These are phyloP conservation scores for Botrytis aclada DNA, from an alignment of 2,329 filamentous ascomycete genomes.

Conservation along the genomic window DNA sequence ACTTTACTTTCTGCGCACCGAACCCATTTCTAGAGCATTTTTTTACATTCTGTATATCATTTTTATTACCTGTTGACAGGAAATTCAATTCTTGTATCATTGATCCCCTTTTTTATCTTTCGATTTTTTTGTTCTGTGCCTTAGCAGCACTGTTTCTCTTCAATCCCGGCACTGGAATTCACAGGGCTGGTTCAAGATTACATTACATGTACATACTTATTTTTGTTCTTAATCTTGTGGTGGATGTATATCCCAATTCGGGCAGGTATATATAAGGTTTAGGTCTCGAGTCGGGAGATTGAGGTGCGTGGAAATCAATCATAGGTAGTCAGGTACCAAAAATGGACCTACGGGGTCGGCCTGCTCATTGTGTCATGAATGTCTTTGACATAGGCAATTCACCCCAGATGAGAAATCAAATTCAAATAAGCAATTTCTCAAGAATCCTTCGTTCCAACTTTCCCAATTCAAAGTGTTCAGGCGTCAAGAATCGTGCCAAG, in stretches of 20 bases:
- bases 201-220: conserved; percentile 14
- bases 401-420: conserved; percentile 7
- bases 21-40: not conserved
- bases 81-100: conserved; percentile 16
- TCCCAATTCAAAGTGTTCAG: not conserved
- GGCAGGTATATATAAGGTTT: conserved; percentile 15
- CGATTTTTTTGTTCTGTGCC: not conserved
- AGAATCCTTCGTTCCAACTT: conserved; percentile 4
- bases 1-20: conserved; percentile 4
- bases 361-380: conserved; percentile 3
- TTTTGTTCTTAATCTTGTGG: conserved; percentile 12
- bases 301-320: not conserved
- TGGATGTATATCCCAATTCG: conserved; percentile 1
- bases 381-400: not conserved
- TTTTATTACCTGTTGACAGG: conserved; percentile 14
- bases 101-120: not conserved
- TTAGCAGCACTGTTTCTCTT: not conserved
- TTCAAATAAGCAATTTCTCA: conserved; percentile 16
- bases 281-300: conserved; percentile 2
- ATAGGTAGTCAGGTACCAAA: not conserved
- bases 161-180: conserved; percentile 1
- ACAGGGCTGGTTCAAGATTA: not conserved
- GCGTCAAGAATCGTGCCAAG: conserved; percentile 9
- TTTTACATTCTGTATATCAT: conserved; percentile 14
- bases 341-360: not conserved